Conservation (phyloP, 1,139 yeast genomes). For the Diutina ranongensis region DNA sequence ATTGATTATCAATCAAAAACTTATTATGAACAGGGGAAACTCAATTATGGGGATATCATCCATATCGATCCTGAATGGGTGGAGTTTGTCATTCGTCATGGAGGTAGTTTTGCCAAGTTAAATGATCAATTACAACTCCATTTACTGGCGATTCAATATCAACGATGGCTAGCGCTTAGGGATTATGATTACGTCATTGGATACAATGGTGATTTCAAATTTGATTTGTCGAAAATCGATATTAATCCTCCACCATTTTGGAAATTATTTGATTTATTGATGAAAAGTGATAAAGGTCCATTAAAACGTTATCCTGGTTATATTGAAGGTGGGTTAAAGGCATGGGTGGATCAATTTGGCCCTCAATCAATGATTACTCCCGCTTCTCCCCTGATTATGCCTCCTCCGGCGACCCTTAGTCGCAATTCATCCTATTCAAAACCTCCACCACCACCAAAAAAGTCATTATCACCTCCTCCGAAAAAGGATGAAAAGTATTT, state of each 20-base stretch:
- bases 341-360: not conserved
- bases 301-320: not conserved
- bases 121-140: slow-evolving; percentile 44
- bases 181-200: slow-evolving; percentile 50
- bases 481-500: not conserved
- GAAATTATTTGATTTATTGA: not conserved
- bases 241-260: not conserved
- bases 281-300: not conserved
- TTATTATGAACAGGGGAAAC: slow-evolving; percentile 49
- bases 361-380: not conserved
- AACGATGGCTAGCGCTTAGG: slow-evolving; percentile 38
- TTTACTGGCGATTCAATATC: slow-evolving; percentile 43
- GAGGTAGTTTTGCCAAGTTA: slow-evolving; percentile 43
- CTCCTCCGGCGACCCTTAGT: not conserved
- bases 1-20: slow-evolving; percentile 57
- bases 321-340: not conserved
- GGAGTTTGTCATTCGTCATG: not conserved
- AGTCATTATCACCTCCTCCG: slow-evolving; percentile 7
- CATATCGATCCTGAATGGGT: slow-evolving; percentile 62
- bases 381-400: not conserved
- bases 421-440: not conserved
- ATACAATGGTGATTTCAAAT: slow-evolving; percentile 18
- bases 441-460: not conserved
- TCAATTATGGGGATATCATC: slow-evolving; percentile 41
- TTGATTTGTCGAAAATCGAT: not conserved